Conservation (phyloP, 441 rosid species). For the Croton laevigatus region DNA sequence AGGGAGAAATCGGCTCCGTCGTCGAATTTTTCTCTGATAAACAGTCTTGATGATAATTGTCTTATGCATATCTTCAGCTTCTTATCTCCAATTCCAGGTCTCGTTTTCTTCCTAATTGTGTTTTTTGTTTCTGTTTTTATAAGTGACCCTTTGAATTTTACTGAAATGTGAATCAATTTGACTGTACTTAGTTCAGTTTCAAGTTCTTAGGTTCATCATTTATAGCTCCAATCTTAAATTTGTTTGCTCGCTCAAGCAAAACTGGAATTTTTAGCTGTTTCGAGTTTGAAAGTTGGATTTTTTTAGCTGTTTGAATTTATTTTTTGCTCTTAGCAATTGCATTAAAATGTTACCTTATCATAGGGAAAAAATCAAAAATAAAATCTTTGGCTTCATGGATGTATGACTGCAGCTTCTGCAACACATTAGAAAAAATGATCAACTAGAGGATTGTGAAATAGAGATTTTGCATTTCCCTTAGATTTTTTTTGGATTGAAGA, state of each 20-base stretch:
- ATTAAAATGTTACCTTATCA: background rate
- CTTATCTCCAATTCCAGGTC: slow-evolving; percentile 92
- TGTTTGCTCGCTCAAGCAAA: background rate
- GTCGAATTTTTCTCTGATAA: slow-evolving; percentile 40
- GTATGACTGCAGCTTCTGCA: background rate
- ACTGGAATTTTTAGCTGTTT: background rate
- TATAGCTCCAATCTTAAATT: slow-evolving; percentile 5
- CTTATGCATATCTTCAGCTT: slow-evolving; percentile 98
- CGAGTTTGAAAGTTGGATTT: background rate
- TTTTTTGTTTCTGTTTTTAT: background rate
- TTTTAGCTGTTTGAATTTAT: no score
- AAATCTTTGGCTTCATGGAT: background rate
- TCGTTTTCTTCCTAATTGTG: background rate
- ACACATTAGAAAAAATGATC: background rate
- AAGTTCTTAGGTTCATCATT: background rate
- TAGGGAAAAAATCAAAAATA: background rate
- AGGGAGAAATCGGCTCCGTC: slow-evolving; percentile 16
- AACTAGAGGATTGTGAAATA: background rate
- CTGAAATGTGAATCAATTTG: background rate
- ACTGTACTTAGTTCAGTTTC: background rate
- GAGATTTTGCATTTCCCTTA: background rate
- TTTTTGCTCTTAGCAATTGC: no score
- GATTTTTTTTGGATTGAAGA: background rate
- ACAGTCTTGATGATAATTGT: slow-evolving; percentile 94
- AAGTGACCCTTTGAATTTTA: background rate